A percentile compares a stretch with the other conserved stretches of the same genome.
These are phyloP conservation scores for Fonsecaea pugnacius DNA, from an alignment of 2,329 filamentous ascomycete genomes.

Conservation along the genomic window DNA sequence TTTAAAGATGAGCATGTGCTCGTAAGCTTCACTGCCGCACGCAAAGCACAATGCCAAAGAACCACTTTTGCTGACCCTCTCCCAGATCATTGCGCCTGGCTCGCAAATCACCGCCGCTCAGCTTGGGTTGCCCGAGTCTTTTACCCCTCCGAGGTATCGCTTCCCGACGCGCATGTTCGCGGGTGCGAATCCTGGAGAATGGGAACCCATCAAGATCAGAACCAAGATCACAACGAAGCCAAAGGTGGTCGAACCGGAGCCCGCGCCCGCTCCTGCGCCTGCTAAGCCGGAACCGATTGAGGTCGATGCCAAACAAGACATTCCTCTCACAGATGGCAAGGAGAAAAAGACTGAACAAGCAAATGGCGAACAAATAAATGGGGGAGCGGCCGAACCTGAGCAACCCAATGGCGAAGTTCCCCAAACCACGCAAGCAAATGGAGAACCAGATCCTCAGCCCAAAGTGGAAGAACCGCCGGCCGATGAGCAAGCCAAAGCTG, in stretches of 20 bases:
- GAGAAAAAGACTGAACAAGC: constrained; percentile 19
- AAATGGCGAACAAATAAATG: constrained; percentile 8
- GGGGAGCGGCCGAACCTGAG: constrained; percentile 40
- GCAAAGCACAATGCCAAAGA: neutral
- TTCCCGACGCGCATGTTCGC: constrained; percentile 93
- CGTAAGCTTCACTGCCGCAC: constrained; percentile 42
- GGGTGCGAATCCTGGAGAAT: constrained; percentile 74
- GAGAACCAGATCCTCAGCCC: constrained; percentile 9
- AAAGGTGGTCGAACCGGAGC: constrained; percentile 33
- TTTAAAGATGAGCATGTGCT: constrained; percentile 60
- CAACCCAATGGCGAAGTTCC: constrained; percentile 45
- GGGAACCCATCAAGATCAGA: constrained; percentile 79
- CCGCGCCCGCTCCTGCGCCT: constrained; percentile 4
- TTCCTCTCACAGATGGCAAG: neutral
- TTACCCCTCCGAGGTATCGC: constrained; percentile 85
- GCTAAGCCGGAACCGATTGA: constrained; percentile 1
- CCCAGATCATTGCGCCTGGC: constrained; percentile 63
- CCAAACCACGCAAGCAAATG: constrained; percentile 25
- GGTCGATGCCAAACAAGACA: neutral
- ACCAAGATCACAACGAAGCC: constrained; percentile 46
- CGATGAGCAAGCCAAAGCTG: constrained; percentile 38
- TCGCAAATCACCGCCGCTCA: constrained; percentile 90
- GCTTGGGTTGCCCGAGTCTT: constrained; percentile 83
- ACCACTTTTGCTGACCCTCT: constrained; percentile 20
- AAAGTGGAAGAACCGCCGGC: constrained; percentile 9